phyloP scores from a whole-genome alignment of 768 basidiomycete species.

The Fomitopsis serialis region DNA sequence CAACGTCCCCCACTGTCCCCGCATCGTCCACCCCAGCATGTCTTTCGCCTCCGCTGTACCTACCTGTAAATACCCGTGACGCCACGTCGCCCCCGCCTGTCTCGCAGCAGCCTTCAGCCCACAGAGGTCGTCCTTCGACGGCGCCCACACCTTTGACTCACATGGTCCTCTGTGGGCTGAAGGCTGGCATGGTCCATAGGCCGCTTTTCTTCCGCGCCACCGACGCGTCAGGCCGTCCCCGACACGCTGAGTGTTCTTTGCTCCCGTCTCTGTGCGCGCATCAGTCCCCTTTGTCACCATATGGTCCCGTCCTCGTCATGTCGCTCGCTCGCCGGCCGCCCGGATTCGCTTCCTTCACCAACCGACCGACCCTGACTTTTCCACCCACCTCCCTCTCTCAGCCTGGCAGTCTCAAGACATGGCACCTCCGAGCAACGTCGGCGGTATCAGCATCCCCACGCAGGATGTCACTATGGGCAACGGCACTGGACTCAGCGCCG shows the following conservation, averaged over 20 bases:
- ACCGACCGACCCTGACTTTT: constrained; percentile 39
- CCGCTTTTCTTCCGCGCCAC: constrained; percentile 1
- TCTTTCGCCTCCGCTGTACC: constrained; percentile 9
- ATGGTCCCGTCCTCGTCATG: constrained; percentile 11
- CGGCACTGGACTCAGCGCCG: constrained; percentile 36
- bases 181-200: constrained; percentile 16
- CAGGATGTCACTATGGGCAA: constrained; percentile 41
- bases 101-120: constrained; percentile 18
- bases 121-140: constrained; percentile 16
- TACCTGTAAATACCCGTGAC: constrained; percentile 12
- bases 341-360: constrained; percentile 21
- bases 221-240: background rate
- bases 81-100: constrained; percentile 7
- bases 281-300: constrained; percentile 7
- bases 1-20: constrained; percentile 12
- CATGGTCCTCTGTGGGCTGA: constrained; percentile 23
- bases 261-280: constrained; percentile 9
- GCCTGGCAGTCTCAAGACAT: constrained; percentile 86
- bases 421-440: constrained; percentile 46
- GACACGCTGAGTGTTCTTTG: background rate
- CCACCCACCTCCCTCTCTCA: constrained; percentile 36
- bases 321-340: constrained; percentile 17
- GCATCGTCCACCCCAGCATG: constrained; percentile 8
- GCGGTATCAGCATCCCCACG: constrained; percentile 68
- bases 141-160: constrained; percentile 3